Evolutionary conservation across 495 filamentous ascomycete genomes (phyloP), one percentile per base, ranked within the genome.

Genomic region (Bryoglossum gracile): DNA sequence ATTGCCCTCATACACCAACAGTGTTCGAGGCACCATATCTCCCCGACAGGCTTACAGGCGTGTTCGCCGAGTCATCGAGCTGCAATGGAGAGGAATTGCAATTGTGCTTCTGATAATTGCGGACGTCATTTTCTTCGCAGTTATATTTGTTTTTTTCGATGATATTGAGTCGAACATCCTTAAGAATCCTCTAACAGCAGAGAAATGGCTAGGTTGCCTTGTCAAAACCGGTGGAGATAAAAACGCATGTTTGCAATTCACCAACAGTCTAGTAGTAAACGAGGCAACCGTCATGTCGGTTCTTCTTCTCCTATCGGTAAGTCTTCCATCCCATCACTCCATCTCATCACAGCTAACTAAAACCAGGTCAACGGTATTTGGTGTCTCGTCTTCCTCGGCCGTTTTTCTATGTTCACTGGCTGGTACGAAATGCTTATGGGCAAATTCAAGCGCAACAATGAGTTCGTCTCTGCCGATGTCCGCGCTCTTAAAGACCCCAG

Each of bases 81-180:
- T 98, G 2, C 92, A 98, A 65, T 98, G 92, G 92, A 75, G 94
- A 51, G 89, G 89, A 39, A 87, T 94, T 37, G 76, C 78, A 21
- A 81, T 96, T 34, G 88, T 95, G 17, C 68, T 90, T 25, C 80
- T 95, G 57, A 94, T 97, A 51, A 72, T 96, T 46, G 76, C 77
- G 36, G 89, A 96, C 62, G 86, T 95, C 37, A 79, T 97, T 53
- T 90, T 94, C 71, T 91, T 97, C 61, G 81, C 89, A 8, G 75
- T 94, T 16, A 76, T 95, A 47, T 97, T 96, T 64, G 80, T 97
- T 48, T 82, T 84, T 58, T 74, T 94, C 54, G 86, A 98, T 63
- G 77, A 76, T 36, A 77, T 83, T 4, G 71, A 84, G 8, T 63
- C 76, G 39, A 61, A 73, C 24, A 78, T 78, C 3, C 63, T 66